Conservation (phyloP, 345 rosid genomes). For the Brassica carinata region DNA sequence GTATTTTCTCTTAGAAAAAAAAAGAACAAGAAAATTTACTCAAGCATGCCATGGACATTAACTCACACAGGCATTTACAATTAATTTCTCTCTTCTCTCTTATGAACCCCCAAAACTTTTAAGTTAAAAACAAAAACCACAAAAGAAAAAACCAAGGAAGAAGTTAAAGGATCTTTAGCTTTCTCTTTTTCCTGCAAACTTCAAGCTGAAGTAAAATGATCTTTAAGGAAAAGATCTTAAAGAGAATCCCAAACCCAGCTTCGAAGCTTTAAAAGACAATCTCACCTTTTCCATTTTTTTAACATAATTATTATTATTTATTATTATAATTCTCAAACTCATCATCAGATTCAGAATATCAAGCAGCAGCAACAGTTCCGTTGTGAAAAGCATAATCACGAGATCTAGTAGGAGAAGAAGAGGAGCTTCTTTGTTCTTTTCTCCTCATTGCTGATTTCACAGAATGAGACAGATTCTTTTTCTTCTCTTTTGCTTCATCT, state of each 20-base stretch:
- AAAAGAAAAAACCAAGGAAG: background rate
- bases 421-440: slow-evolving; percentile 37
- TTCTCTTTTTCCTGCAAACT: slow-evolving; percentile 3
- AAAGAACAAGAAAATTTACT: slow-evolving; percentile 6
- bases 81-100: slow-evolving; percentile 16
- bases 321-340: slow-evolving; percentile 3
- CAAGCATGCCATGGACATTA: slow-evolving; percentile 28
- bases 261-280: background rate
- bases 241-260: slow-evolving; percentile 30
- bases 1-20: background rate
- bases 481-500: slow-evolving; percentile 70
- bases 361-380: slow-evolving; percentile 44
- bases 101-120: slow-evolving; percentile 23
- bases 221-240: background rate
- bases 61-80: slow-evolving; percentile 35
- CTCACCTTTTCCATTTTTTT: background rate
- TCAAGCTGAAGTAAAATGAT: slow-evolving; percentile 15
- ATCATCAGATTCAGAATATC: background rate
- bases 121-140: background rate
- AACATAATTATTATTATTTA: slow-evolving; percentile 22
- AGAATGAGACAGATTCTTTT: slow-evolving; percentile 60
- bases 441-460: slow-evolving; percentile 54
- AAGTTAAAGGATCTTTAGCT: slow-evolving; percentile 20
- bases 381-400: slow-evolving; percentile 34
- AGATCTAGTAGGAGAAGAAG: slow-evolving; percentile 43